Base-by-base conservation (phyloP, 148 eudicot species). In the Tetragonia tetragonoides region DNA sequence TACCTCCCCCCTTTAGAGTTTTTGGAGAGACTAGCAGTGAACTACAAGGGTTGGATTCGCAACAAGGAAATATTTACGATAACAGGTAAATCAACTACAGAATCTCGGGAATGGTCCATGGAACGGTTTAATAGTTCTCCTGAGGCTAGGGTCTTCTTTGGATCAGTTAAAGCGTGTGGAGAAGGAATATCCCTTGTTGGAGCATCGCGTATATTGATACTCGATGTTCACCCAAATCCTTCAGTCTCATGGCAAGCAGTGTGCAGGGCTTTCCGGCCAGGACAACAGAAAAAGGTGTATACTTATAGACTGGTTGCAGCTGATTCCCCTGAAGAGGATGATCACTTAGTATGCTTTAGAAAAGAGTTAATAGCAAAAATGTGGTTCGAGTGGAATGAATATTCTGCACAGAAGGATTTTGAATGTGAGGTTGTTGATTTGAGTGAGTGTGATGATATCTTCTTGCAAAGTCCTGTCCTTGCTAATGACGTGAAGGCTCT, bases 171-270 rank as follows among this genome's bases (percentile, higher is more conserved):
- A 80, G 99, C 99, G 5, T 93, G 99, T 83, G 97, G 97, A 10
- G 97, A 95, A 85, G 97, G 99, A 28, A 93, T 95, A 70, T 95
- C 97, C 51, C 86, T 95, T 24, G 95, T 93, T 16, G 99, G 99
- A 64, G 99, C 94, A n/a, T 95, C 97, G 0, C 86, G 97, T 12
- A 84, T 95, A 3, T 84, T 95, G 4, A 90, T 95, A 62, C 78
- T 95, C 17, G 99, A 95, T 68, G 91, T 93, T 24, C 97, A 89
- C 70, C 72, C 88, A 54, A 95, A 95, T 77, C 99, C 99, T 3
- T 95, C 99, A 0, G 99, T 95, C 1, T 90, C 99, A 53, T 90
- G 99, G 75, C 99, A 95, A 86, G 99, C 99, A 34, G 77, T 93
- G 51, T 95, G 99, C 1, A 90, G 99, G 7, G 99, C 99, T 14